A percentile compares a stretch with the other conserved stretches of the same genome.
phyloP scores from a whole-genome alignment of 1,284 basidiomycete genomes.

The Dichomitus squalens region DNA sequence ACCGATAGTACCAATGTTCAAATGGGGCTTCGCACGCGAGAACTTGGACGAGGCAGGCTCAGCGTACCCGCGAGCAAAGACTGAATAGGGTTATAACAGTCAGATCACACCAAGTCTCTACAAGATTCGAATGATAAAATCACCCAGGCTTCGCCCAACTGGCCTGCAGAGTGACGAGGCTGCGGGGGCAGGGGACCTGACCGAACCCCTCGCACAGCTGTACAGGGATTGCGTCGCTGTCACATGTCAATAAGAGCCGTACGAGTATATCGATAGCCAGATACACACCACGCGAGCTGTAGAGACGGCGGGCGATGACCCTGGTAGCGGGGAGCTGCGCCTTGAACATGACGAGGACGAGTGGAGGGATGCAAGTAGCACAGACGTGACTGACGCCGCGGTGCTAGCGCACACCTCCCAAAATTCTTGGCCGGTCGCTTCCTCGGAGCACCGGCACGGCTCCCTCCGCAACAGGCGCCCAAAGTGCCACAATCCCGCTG shows the following conservation, averaged over 20 bases:
- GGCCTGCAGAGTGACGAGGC: conserved; percentile 22
- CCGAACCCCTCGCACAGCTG: conserved; percentile 32
- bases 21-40: conserved; percentile 88
- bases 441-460: conserved; percentile 23
- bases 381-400: conserved; percentile 13
- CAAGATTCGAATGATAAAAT: neutral
- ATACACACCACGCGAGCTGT: conserved; percentile 48
- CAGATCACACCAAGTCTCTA: neutral
- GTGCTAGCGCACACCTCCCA: conserved; percentile 20
- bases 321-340: conserved; percentile 52
- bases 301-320: conserved; percentile 51
- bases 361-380: conserved; percentile 14
- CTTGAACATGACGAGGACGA: conserved; percentile 40
- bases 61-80: conserved; percentile 63
- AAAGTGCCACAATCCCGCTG: neutral
- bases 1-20: conserved; percentile 97
- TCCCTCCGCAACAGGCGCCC: conserved; percentile 11
- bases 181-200: conserved; percentile 29
- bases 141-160: conserved; percentile 25
- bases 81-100: conserved; percentile 25
- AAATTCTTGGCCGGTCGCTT: conserved; percentile 23
- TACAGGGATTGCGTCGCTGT: conserved; percentile 34
- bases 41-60: conserved; percentile 71
- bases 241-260: conserved; percentile 11
- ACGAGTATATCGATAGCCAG: neutral